Evolutionary conservation across 805 yeast genomes (phyloP), one percentile per base, ranked within the genome.

Genomic region (Dipodascopsis uninucleata): DNA sequence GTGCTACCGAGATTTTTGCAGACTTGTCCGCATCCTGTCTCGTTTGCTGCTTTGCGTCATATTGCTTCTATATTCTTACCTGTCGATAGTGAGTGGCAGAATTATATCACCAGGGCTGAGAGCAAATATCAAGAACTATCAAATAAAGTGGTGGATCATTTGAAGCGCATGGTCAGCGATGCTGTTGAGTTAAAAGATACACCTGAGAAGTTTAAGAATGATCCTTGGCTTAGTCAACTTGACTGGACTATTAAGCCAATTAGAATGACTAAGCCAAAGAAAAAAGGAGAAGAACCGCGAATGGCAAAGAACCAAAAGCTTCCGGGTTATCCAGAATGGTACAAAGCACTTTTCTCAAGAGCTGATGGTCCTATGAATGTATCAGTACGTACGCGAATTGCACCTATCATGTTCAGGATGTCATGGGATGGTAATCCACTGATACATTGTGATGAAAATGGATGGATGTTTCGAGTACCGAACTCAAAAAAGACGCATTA

Each of bases 251-350:
- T 82, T 1, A 71, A 70, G 25, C 82, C 31, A 14, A 28, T 45
- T 28, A 52, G 78, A 41, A 52, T 78, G 32, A 85, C 81, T 10
- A 86, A 86, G 59, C 71, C 75, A 29, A 95, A 93, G 1, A 67
- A 65, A 3, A 85, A 86, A 1, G 73, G 69, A 20, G 62, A 58
- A 2, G 62, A 59, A 4, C 56, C 63, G 1, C 48, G 63, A 10
- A 59, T 55, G 4, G 59, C 57, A 24, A 84, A 85, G 43, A 78
- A 76, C 21, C 95, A 86, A 62, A 87, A 77, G 56, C 60, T 86
- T 36, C 94, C 95, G 0, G 97, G 96, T 0, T 86, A 74, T 57
- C 99, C 99, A 0, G 82, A 82, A 54, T 93, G 99, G 99, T 94
- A 85, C 63, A 76, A 83, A 48, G 79, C 78, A 10, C 55, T 79